A percentile compares a stretch with the other conserved stretches of the same genome.
Conservation (phyloP, 2,329 filamentous ascomycete species). For the Bertia moriformis region DNA sequence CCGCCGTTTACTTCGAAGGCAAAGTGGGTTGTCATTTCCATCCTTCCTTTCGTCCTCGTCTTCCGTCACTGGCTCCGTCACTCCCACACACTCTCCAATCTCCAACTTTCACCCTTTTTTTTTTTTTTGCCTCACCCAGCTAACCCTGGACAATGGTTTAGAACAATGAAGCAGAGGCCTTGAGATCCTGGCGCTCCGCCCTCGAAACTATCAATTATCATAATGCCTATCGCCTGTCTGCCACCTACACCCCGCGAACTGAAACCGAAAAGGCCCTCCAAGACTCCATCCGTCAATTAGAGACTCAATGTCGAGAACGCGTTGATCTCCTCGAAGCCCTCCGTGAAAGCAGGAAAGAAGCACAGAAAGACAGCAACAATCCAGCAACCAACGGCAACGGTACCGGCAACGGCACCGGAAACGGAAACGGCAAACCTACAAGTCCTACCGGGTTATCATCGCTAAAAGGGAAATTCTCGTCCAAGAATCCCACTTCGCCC, state of each 20-base stretch:
- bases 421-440: slow-evolving; percentile 8
- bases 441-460: too few relatives aligned
- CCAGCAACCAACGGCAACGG: slow-evolving; percentile 5
- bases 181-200: slow-evolving; percentile 78
- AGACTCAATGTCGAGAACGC: slow-evolving; percentile 83
- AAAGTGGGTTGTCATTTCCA: slow-evolving; percentile 51
- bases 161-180: slow-evolving; percentile 82
- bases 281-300: slow-evolving; percentile 68
- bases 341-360: slow-evolving; percentile 42
- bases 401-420: slow-evolving; percentile 4
- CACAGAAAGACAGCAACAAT: slow-evolving; percentile 12
- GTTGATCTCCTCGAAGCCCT: slow-evolving; percentile 78
- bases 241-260: slow-evolving; percentile 54
- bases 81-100: too few relatives aligned
- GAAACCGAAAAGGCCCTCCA: slow-evolving; percentile 74
- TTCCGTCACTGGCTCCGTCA: neutral
- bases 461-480: slow-evolving; percentile 11
- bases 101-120: neutral
- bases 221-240: slow-evolving; percentile 60
- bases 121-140: neutral
- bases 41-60: neutral
- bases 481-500: slow-evolving; percentile 12
- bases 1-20: slow-evolving; percentile 87
- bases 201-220: slow-evolving; percentile 81
- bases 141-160: slow-evolving; percentile 19